phyloP scores from a whole-genome alignment of 768 basidiomycete species.

The Hygrocybe coccinea region DNA sequence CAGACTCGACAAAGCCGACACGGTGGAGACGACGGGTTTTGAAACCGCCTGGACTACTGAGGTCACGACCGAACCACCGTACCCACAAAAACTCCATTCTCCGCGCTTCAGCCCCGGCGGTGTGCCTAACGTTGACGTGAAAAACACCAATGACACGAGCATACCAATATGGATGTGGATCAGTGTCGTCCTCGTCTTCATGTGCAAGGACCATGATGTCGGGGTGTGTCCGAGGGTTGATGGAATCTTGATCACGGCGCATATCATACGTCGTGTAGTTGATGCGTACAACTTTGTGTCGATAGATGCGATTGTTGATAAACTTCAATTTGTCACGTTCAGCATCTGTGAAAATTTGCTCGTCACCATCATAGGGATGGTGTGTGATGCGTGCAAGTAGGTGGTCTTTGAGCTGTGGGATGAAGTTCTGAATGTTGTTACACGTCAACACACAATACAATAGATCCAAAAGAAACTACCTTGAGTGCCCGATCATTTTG shows the following conservation, averaged over 20 bases:
- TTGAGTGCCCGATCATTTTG: constrained; percentile 2
- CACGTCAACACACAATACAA: constrained; percentile 2
- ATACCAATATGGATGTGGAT: constrained; percentile 13
- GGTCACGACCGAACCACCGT: constrained; percentile 9
- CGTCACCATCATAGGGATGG: constrained; percentile 13
- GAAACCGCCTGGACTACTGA: neutral
- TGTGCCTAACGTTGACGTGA: constrained; percentile 14
- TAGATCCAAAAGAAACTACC: neutral
- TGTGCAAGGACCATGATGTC: constrained; percentile 31
- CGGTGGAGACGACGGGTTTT: neutral
- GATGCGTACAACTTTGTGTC: constrained; percentile 29
- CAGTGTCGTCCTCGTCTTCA: constrained; percentile 9
- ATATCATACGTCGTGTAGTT: constrained; percentile 43
- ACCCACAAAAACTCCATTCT: constrained; percentile 18
- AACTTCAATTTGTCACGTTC: constrained; percentile 14
- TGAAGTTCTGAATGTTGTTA: constrained; percentile 20
- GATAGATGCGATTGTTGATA: constrained; percentile 24
- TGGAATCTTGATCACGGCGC: constrained; percentile 31
- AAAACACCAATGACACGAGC: constrained; percentile 17
- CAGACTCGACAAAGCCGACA: constrained; percentile 9
- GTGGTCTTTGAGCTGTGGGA: constrained; percentile 25
- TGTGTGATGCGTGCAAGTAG: constrained; percentile 23
- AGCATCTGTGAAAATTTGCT: constrained; percentile 11
- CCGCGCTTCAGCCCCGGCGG: neutral
- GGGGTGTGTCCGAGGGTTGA: constrained; percentile 31